Evolutionary conservation across 306 rosid species (phyloP), one percentile per base, ranked within the genome.

Genomic region (Cucurbita maxima): DNA sequence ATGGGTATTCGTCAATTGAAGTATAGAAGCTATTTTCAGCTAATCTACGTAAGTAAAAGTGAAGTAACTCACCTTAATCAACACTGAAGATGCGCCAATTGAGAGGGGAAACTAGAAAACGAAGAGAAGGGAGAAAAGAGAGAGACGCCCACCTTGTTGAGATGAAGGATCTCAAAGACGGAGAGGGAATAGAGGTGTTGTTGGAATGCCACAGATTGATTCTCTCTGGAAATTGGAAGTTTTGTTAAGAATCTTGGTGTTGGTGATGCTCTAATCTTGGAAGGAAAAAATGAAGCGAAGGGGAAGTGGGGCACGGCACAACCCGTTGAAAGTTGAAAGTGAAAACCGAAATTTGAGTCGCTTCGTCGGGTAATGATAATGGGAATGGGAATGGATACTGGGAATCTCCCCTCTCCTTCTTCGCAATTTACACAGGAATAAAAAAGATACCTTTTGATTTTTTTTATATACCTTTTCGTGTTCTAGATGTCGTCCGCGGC

Each of bases 191-290:
- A 47, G 71, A 73, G 71, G 86, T 71, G 82, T 73, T 59, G 45
- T 54, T 58, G 76, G 76, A 83, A 78, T 79, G 81, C 86, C 82
- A 84, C 82, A 77, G 73, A 60, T 62, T 82, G 74, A 73, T 77
- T 81, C 63, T 83, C 79, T 71, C 14, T 19, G 69, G 64, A 59
- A 50, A 14, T 62, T 62, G 70, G 30, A 38, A 40, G 6, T 62
- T 38, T 62, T 37, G 3, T 61, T 3, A 25, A 6, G 22, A 48
- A 22, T 62, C 15, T 62, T 62, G 50, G 70, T 62, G 50, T 37
- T 15, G 34, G 34, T 30, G 34, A 30, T 30, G n/a, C 15, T 40
- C 30, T 19, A 62, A 62, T 62, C 50, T 19, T 62, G 19, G 10
- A 62, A 44, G 50, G 12, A 15, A 14, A 14, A 60, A 60, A 60